A percentile compares a stretch with the other conserved stretches of the same genome.
These are phyloP conservation scores for Plasmodium knowlesi DNA, from an alignment of 169 alveolate species.

Conservation along the genomic window DNA sequence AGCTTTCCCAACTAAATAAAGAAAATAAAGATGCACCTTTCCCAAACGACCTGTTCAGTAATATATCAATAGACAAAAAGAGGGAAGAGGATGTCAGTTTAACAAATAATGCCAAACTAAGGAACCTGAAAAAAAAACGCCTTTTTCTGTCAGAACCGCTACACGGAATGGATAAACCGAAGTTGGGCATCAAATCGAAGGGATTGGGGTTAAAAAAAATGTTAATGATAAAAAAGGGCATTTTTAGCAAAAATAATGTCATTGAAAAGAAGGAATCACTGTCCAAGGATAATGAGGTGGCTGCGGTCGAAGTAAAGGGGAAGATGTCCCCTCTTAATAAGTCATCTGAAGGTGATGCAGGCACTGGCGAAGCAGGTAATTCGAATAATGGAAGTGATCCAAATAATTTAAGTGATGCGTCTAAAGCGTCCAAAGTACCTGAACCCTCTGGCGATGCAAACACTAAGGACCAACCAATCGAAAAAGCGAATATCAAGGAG, in stretches of 20 bases:
- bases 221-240: slow-evolving; percentile 4
- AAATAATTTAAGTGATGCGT: background rate
- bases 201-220: slow-evolving; percentile 30
- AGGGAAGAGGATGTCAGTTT: background rate
- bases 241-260: background rate
- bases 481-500: background rate
- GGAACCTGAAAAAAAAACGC: background rate
- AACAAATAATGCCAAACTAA: background rate
- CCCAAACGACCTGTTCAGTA: background rate
- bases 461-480: background rate
- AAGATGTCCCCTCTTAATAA: background rate
- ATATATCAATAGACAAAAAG: background rate
- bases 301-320: background rate
- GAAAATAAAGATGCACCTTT: background rate
- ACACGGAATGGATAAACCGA: slow-evolving; percentile 71
- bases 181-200: slow-evolving; percentile 19
- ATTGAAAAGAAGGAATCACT: slow-evolving; percentile 1
- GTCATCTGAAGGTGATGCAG: background rate
- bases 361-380: background rate
- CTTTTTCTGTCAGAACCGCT: slow-evolving; percentile 23
- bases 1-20: background rate
- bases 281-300: background rate
- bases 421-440: background rate
- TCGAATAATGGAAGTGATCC: too few relatives aligned
- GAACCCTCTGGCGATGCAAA: background rate